These are phyloP conservation scores for Skeletonema potamos DNA, from an alignment of 108 stramenopile genomes.

Conservation along the genomic window DNA sequence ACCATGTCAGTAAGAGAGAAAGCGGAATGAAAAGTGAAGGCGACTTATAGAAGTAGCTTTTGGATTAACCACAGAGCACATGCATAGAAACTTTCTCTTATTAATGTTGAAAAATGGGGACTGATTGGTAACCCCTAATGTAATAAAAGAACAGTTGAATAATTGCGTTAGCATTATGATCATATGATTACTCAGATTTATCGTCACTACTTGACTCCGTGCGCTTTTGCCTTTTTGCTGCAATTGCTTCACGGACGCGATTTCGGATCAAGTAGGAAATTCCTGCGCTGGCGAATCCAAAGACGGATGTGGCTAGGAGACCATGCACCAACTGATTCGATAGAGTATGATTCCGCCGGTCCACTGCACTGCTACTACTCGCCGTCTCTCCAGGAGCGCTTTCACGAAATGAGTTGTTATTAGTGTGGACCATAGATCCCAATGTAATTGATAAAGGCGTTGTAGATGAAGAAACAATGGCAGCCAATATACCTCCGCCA, in stretches of 20 bases:
- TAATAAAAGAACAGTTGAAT: not conserved
- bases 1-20: not conserved
- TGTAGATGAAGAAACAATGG: slow-evolving; percentile 9
- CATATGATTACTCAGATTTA: not conserved
- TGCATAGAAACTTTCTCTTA: not conserved
- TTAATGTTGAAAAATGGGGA: no score
- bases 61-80: no score
- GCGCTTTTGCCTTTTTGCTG: slow-evolving; percentile 16
- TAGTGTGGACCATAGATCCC: not conserved
- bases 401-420: not conserved
- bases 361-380: not conserved
- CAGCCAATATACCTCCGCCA: slow-evolving; percentile 28
- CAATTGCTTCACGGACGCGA: slow-evolving; percentile 35
- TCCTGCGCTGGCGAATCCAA: slow-evolving; percentile 46
- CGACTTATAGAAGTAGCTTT: not conserved
- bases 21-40: not conserved
- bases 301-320: slow-evolving; percentile 36
- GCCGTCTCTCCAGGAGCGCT: not conserved
- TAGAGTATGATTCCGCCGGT: not conserved
- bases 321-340: slow-evolving; percentile 21
- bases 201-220: not conserved
- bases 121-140: not conserved
- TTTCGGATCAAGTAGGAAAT: slow-evolving; percentile 38
- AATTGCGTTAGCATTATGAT: not conserved
- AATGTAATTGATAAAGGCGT: not conserved